phyloP scores from a whole-genome alignment of 2,329 filamentous ascomycete species.

The Clonostachys rosea region DNA sequence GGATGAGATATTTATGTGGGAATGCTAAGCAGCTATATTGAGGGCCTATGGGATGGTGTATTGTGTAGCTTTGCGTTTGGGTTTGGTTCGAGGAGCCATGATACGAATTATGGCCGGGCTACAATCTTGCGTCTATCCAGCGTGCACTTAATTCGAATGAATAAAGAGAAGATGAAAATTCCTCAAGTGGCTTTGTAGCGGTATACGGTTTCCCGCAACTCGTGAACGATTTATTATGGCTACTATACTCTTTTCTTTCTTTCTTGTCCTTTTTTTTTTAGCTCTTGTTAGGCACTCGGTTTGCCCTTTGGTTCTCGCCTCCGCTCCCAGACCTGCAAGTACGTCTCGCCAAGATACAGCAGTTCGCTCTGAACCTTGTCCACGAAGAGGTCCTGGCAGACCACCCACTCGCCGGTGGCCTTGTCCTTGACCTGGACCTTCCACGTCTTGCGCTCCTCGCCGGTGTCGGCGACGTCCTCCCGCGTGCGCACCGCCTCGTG shows the following conservation, averaged over 20 bases:
- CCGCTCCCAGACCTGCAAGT: slow-evolving; percentile 94
- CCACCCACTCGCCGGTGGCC: slow-evolving; percentile 80
- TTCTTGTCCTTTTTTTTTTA: not conserved
- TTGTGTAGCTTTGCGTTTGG: no score
- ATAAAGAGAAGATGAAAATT: no score
- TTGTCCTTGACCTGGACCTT: slow-evolving; percentile 85
- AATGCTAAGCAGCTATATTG: not conserved
- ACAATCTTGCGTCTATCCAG: no score
- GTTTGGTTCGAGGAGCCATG: no score
- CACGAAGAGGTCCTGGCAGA: slow-evolving; percentile 91
- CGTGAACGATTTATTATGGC: no score
- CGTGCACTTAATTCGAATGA: no score
- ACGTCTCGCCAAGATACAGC: slow-evolving; percentile 88
- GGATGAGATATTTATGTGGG: not conserved
- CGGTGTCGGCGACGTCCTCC: slow-evolving; percentile 85
- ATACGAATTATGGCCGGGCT: no score
- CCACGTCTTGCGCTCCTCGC: slow-evolving; percentile 86
- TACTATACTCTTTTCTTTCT: not conserved
- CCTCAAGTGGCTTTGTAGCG: no score
- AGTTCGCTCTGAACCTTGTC: slow-evolving; percentile 85
- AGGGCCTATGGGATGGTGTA: not conserved
- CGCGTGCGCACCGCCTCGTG: slow-evolving; percentile 75
- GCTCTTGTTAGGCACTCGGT: not conserved
- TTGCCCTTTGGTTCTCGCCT: slow-evolving; percentile 48
- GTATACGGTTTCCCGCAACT: no score